Base-by-base conservation (phyloP, 2,329 filamentous ascomycete species). In the Exophiala lecanii-corni region DNA sequence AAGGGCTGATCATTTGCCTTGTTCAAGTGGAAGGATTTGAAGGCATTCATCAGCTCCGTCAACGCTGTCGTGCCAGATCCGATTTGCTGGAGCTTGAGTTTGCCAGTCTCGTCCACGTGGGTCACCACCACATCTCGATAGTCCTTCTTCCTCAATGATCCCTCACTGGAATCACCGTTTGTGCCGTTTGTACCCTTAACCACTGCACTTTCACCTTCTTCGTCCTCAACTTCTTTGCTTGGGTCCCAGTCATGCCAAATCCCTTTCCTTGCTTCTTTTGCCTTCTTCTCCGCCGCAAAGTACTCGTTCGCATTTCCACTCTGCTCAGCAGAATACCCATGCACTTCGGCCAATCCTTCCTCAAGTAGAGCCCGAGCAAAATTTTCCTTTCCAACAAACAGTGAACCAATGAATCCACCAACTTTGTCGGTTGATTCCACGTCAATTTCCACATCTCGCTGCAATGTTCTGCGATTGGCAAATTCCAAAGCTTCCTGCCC, bases 161-260 rank as follows among this genome's bases (percentile, higher is more conserved):
- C 69, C 12, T 78, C 72, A 28, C 71, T 65, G 6, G 59, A 60
- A 47, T 82, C 79, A 9, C 70, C 70, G 17, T 77, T 70, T 13
- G 73, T 66, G 45, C 67, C 71, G 36, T 69, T 68, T 28, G 59
- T 62, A 15, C 72, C 71, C 13, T 75, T 72, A 4, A 67, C 61
- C 19, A 48, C 47, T 32, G 16, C 35, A 33, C 72, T 69, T 25
- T 73, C 76, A 34, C 72, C 69, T 25, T 73, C 76, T 25, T 75
- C 73, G 36, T 74, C 78, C 3, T 79, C 79, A 48, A 78, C 79
- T 30, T 96, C 91, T 61, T 92, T 81, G 21, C 84, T 87, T 6
- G 92, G 91, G 62, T 96, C 89, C 80, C 88, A 97, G 68, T 94
- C 82, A 53, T 91, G 82, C 91, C 92, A 98, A 55, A 97, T 64